Evolutionary conservation across 805 yeast genomes (phyloP).

Genomic region (Suhomyces kilbournensis): DNA sequence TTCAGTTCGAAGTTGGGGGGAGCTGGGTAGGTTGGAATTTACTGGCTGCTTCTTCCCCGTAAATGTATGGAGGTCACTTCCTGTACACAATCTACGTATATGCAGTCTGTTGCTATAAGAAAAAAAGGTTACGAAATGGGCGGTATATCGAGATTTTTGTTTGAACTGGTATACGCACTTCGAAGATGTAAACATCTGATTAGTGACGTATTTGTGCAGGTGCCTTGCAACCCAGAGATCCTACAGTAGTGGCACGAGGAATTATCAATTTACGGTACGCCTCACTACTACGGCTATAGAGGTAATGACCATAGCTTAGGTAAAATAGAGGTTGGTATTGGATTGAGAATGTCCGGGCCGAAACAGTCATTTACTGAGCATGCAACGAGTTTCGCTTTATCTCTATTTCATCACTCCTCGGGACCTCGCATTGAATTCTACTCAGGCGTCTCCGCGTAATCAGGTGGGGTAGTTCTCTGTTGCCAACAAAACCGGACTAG

Average conservation of each 20-base stretch:
- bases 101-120: background rate
- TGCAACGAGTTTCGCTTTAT: background rate
- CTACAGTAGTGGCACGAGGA: background rate
- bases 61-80: background rate
- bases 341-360: background rate
- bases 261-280: background rate
- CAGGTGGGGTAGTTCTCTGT: background rate
- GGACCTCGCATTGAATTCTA: background rate
- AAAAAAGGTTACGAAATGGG: background rate
- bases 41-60: constrained; percentile 1
- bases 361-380: background rate
- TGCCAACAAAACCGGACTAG: background rate
- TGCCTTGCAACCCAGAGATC: too few relatives aligned
- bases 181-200: background rate
- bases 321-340: background rate
- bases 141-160: background rate
- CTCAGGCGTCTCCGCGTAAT: background rate
- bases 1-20: background rate
- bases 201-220: background rate
- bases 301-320: background rate
- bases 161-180: background rate
- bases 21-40: background rate
- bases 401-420: background rate
- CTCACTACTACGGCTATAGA: background rate
- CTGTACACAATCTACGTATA: background rate